Conservation (phyloP, 2,329 filamentous ascomycete species). For the Sarocladiaceae sp. region DNA sequence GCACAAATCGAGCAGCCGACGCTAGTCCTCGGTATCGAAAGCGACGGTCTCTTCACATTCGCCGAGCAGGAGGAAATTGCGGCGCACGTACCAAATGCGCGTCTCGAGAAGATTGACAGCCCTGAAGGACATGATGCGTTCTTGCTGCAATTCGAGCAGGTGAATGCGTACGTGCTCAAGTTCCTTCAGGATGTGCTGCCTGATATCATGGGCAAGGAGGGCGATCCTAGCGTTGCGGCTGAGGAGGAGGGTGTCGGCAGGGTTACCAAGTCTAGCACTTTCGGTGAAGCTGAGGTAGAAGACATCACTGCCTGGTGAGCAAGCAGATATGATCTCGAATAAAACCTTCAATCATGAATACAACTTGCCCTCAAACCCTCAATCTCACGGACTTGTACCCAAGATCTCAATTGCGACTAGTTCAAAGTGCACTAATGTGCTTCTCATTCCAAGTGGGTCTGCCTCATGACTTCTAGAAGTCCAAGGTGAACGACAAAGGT, state of each 20-base stretch:
- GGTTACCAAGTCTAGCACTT: conserved; percentile 82
- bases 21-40: conserved; percentile 89
- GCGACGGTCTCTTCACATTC: conserved; percentile 93
- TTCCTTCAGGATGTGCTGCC: conserved; percentile 81
- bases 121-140: conserved; percentile 97
- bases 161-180: conserved; percentile 79
- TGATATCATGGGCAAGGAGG: conserved; percentile 75
- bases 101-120: conserved; percentile 83
- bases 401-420: too few relatives aligned
- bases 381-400: too few relatives aligned
- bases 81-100: conserved; percentile 70
- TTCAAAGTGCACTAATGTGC: too few relatives aligned
- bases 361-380: too few relatives aligned
- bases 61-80: conserved; percentile 94
- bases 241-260: conserved; percentile 52
- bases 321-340: neutral
- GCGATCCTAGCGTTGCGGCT: conserved; percentile 30
- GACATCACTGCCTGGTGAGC: conserved; percentile 90
- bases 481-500: too few relatives aligned
- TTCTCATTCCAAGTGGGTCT: too few relatives aligned
- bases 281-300: conserved; percentile 92
- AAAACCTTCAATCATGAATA: too few relatives aligned
- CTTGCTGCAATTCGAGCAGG: conserved; percentile 93
- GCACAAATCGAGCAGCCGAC: conserved; percentile 82
- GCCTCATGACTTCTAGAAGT: too few relatives aligned